Evolutionary conservation across 2,329 filamentous ascomycete species (phyloP), one percentile per base, ranked within the genome.

Genomic region (Ceratocystis alfenasii): DNA sequence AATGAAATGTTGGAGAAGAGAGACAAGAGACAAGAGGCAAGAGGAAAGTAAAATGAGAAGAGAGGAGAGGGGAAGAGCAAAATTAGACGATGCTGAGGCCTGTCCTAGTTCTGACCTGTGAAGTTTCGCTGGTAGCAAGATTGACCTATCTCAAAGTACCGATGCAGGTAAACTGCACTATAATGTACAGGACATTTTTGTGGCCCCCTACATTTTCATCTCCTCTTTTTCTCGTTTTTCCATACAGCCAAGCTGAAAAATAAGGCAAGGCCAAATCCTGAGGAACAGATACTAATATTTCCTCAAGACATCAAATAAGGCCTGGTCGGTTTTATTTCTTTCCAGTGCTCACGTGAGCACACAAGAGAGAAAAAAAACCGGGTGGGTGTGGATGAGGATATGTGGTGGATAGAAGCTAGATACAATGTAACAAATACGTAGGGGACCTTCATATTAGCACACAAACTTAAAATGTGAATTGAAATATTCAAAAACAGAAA

Each of bases 11-110:
- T 59, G 28, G 55, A 59, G 53, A 30, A 57, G 22, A 28, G 53
- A 30, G 22, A 15, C 20, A 12, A 55, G 53, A 28, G 28, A 33
- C 53, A 15, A 30, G 22, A 57, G 25, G 25, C n/a, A 28, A 25
- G 20, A 28, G 20, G 20, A 20, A 15, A 33, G 55, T 33, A 30
- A 59, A 33, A 36, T 59, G 55, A 59, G 55, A 30, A 30, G 55
- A 59, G 28, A 59, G 7, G 17, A 59, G 55, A 59, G 55, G 55
- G 30, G n/a, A 33, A 33, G 12, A 20, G 55, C 17, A 36, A 59
- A 59, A 59, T 59, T 59, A 59, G 55, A 33, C 28, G 55, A 59
- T 28, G 25, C 55, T 59, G 25, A 59, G 55, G 55, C 30, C 53
- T 30, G 17, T n/a, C 46, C 20, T n/a, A 36, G 55, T 28, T 17